Evolutionary conservation across 2,329 filamentous ascomycete genomes (phyloP).

Genomic region (Neoascochyta sp.): DNA sequence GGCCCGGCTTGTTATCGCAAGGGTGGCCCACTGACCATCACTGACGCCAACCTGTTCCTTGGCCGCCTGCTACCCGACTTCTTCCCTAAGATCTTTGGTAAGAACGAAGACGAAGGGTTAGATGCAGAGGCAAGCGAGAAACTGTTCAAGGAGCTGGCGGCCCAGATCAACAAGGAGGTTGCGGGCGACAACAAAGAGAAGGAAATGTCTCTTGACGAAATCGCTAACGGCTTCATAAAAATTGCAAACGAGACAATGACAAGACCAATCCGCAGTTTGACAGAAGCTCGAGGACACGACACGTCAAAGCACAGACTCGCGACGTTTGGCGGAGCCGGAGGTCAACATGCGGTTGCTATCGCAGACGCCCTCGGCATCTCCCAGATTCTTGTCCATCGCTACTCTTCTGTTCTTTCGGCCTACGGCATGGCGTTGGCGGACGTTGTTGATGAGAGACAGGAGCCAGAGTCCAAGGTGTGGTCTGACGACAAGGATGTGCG

Average conservation of each 20-base stretch:
- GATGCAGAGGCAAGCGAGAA: conserved; percentile 72
- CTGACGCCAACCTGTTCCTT: conserved; percentile 83
- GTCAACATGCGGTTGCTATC: conserved; percentile 89
- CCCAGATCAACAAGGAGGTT: conserved; percentile 73
- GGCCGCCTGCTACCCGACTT: conserved; percentile 83
- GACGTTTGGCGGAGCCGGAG: conserved; percentile 87
- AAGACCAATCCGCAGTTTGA: conserved; percentile 81
- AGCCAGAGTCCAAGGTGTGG: conserved; percentile 63
- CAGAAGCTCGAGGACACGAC: conserved; percentile 88
- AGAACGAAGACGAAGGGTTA: conserved; percentile 77
- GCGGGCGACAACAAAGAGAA: conserved; percentile 56
- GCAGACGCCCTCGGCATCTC: conserved; percentile 78
- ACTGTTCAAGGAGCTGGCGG: conserved; percentile 70
- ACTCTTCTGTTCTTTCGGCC: conserved; percentile 84
- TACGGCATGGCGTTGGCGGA: conserved; percentile 93
- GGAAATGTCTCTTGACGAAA: conserved; percentile 73
- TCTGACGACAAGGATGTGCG: conserved; percentile 56
- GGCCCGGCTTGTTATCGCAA: conserved; percentile 90
- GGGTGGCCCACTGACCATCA: conserved; percentile 85
- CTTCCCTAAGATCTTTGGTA: conserved; percentile 93
- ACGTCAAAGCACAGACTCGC: conserved; percentile 86
- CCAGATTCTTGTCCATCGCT: conserved; percentile 81
- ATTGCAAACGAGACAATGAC: conserved; percentile 93
- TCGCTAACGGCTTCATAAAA: conserved; percentile 84
- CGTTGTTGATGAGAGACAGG: conserved; percentile 86